Evolutionary conservation across 768 basidiomycete species (phyloP).

Genomic region (Russula griseocarnosa): DNA sequence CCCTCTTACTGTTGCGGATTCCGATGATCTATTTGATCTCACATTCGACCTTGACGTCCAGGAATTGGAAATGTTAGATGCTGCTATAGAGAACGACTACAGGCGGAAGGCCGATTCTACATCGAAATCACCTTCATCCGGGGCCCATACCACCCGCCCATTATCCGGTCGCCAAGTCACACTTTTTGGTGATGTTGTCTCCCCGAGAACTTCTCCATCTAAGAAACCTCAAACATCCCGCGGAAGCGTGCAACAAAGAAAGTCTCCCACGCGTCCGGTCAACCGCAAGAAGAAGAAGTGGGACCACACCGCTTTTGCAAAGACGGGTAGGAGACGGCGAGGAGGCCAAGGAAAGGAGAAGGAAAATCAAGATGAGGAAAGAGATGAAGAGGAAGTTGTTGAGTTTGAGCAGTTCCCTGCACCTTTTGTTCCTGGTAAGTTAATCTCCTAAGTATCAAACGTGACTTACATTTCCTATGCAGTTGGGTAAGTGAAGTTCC

Average conservation of each 20-base stretch:
- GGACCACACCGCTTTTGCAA: slow-evolving; percentile 88
- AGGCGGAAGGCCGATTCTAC: slow-evolving; percentile 40
- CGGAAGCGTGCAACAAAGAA: slow-evolving; percentile 11
- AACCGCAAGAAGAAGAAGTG: slow-evolving; percentile 74
- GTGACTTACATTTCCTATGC: not conserved
- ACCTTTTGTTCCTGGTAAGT: slow-evolving; percentile 63
- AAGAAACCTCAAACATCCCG: slow-evolving; percentile 16
- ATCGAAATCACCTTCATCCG: slow-evolving; percentile 36
- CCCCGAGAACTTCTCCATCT: slow-evolving; percentile 34
- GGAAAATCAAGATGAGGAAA: slow-evolving; percentile 43
- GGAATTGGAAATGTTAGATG: slow-evolving; percentile 53
- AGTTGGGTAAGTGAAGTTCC: slow-evolving; percentile 25
- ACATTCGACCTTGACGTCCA: slow-evolving; percentile 54
- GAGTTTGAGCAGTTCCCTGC: slow-evolving; percentile 66
- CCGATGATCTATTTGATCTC: slow-evolving; percentile 34
- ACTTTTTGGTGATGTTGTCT: slow-evolving; percentile 57
- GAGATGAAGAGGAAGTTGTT: slow-evolving; percentile 45
- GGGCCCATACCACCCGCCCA: slow-evolving; percentile 27
- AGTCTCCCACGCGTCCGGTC: slow-evolving; percentile 39
- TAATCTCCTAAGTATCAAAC: not conserved
- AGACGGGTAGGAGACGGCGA: slow-evolving; percentile 59
- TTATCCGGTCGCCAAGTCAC: slow-evolving; percentile 56
- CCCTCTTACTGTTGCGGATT: slow-evolving; percentile 40
- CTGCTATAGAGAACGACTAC: slow-evolving; percentile 48
- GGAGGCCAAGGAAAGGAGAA: slow-evolving; percentile 50